A percentile compares a stretch with the other conserved stretches of the same genome.
Evolutionary conservation across 2,329 filamentous ascomycete species (phyloP).

Genomic region (Ophiostoma novo-ulmi): DNA sequence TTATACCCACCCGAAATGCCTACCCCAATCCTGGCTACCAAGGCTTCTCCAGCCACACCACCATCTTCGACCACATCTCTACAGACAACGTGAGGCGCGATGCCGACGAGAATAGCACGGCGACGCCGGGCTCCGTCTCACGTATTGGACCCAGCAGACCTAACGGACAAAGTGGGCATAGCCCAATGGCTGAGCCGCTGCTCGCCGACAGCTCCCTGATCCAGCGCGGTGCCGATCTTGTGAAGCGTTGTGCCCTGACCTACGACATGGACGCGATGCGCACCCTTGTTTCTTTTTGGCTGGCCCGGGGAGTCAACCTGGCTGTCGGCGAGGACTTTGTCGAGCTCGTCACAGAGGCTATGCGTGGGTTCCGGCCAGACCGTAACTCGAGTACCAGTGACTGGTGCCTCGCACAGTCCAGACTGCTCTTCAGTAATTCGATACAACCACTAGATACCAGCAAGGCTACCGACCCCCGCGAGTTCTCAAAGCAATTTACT

Average conservation of each 20-base stretch:
- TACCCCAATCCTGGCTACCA: conserved; percentile 14
- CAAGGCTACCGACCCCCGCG: background rate
- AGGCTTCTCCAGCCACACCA: conserved; percentile 15
- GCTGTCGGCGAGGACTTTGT: conserved; percentile 14
- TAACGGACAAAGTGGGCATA: background rate
- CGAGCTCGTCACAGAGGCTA: background rate
- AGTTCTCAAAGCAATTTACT: conserved; percentile 1
- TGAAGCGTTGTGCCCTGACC: conserved; percentile 13
- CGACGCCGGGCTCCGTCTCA: background rate
- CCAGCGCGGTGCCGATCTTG: conserved; percentile 12
- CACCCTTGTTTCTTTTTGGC: conserved; percentile 5
- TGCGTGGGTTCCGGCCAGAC: conserved; percentile 1
- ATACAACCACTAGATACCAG: conserved; percentile 8
- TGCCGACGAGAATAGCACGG: background rate
- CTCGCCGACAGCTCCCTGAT: background rate
- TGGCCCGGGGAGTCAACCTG: conserved; percentile 13
- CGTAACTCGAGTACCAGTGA: conserved; percentile 1
- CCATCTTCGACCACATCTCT: conserved; percentile 11
- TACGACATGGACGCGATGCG: conserved; percentile 15
- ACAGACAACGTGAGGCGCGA: conserved; percentile 7
- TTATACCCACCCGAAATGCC: conserved; percentile 4
- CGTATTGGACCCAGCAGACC: background rate
- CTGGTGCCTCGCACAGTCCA: conserved; percentile 10
- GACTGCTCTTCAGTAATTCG: conserved; percentile 1
- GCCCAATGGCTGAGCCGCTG: conserved; percentile 4